phyloP scores from a whole-genome alignment of 805 yeast species.

The Isabelozyma gotoi region DNA sequence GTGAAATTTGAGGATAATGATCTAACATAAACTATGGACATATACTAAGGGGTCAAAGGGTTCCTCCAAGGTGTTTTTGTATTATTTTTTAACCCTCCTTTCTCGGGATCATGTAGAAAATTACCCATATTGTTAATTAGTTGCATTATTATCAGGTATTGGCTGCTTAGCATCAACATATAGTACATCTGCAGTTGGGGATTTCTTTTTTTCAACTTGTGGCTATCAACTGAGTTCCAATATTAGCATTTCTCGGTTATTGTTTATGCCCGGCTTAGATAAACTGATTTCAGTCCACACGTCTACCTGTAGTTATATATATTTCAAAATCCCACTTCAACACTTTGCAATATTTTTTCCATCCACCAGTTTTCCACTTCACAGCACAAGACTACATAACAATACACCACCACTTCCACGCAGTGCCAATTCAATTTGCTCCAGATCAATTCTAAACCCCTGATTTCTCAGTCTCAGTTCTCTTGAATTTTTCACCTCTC shows the following conservation, averaged over 20 bases:
- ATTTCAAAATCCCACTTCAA: background rate
- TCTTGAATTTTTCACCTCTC: too few relatives aligned
- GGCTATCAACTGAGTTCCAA: background rate
- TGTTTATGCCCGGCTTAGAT: too few relatives aligned
- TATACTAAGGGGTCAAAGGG: too few relatives aligned
- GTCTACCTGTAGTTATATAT: background rate
- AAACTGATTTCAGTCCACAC: background rate
- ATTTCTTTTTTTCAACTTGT: background rate
- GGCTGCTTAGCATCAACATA: too few relatives aligned
- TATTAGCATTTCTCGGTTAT: too few relatives aligned
- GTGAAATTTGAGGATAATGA: background rate
- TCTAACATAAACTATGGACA: too few relatives aligned
- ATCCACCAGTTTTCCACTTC: background rate
- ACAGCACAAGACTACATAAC: background rate
- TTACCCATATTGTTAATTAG: background rate
- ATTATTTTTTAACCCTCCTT: background rate
- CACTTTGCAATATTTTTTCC: background rate
- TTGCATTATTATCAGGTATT: background rate
- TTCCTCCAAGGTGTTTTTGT: background rate
- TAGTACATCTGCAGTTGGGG: too few relatives aligned
- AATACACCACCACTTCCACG: background rate
- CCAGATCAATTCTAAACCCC: too few relatives aligned
- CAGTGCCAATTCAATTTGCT: background rate
- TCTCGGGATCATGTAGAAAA: background rate
- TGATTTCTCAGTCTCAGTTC: too few relatives aligned